Conservation (phyloP, 345 rosid species). For the Eucalyptus caleyi region DNA sequence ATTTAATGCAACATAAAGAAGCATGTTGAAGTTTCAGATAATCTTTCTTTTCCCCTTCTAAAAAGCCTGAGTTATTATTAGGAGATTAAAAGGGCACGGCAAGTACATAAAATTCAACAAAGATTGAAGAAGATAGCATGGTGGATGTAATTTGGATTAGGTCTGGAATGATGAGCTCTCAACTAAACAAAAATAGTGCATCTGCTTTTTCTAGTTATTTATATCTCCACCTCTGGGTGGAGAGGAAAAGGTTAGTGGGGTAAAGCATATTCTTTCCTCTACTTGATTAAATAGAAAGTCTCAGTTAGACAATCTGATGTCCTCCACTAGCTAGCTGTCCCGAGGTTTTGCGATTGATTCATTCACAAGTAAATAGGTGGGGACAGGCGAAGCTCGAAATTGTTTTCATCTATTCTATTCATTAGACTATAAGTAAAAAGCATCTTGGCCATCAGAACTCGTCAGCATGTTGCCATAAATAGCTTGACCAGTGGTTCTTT, state of each 20-base stretch:
- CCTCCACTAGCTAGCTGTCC: background rate
- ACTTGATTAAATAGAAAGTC: background rate
- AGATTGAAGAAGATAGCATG: background rate
- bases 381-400: background rate
- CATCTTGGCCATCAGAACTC: background rate
- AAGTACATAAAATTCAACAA: background rate
- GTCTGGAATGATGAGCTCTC: background rate
- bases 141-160: background rate
- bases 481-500: background rate
- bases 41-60: background rate
- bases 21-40: background rate
- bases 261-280: background rate
- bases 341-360: background rate
- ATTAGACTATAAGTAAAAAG: background rate
- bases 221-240: background rate
- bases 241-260: background rate
- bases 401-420: background rate
- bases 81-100: background rate
- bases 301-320: background rate
- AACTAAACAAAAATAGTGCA: background rate
- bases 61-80: background rate
- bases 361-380: background rate
- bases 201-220: background rate
- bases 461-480: background rate
- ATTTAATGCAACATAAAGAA: background rate